Evolutionary conservation across 169 alveolate species (phyloP), one percentile per base, ranked within the genome.

Genomic region (Babesia microti): DNA sequence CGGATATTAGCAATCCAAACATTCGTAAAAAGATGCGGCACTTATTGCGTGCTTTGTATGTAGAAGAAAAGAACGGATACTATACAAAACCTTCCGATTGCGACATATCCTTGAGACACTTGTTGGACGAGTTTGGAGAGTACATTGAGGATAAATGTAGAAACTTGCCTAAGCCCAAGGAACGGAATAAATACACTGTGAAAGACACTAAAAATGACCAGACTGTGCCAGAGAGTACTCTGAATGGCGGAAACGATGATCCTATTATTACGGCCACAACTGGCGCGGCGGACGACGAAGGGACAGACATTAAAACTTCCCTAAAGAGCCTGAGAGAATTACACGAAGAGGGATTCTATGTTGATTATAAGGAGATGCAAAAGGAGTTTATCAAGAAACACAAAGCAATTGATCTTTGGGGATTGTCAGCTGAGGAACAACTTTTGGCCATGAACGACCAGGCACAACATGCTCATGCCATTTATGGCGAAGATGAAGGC

Each of bases 301-400:
- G 18, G 48, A 48, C 4, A 32, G 26, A 24, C 22, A 70, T 53
- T 4, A 42, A 42, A 17, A 27, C 53, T 1, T 41, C 42, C 23
- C 41, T 66, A 14, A 37, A 55, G 50, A 71, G 87, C 27, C 70
- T 78, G 32, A 52, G 87, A 33, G 87, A 78, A 44, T 45, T 78
- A 70, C 87, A 78, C 68, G 87, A 78, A 41, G 79, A 78, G 34
- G 87, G 87, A 4, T 66, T 57, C 41, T 78, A 60, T 39, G 76
- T 61, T 35, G 73, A 68, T 37, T 58, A 70, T 35, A 63, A 71
- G 42, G 54, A 71, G 32, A 36, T 66, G 36, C 75, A 76, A 40
- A 70, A 68, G 66, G 78, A 70, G 37, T 78, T 78, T 46, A 56
- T 68, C 32, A 59, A 72, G 28, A 55, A 61, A 34, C 79, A 71